Evolutionary conservation across 495 filamentous ascomycete genomes (phyloP).

Genomic region (Hyaloscypha variabilis): DNA sequence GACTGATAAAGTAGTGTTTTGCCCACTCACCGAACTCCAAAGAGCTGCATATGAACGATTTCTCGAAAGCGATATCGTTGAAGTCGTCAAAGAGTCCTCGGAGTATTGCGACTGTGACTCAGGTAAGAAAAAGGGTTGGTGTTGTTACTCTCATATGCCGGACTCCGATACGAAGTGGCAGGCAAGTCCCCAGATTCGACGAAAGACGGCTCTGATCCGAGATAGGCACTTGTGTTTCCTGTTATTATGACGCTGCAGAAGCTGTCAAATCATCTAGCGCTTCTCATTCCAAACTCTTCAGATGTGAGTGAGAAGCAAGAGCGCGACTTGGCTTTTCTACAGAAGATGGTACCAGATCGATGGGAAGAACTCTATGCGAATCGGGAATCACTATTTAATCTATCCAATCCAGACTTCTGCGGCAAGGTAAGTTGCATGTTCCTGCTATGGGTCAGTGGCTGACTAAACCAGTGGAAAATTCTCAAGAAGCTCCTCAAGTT

Average conservation of each 20-base stretch:
- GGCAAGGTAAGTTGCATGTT: conserved; percentile 59
- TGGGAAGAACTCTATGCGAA: conserved; percentile 78
- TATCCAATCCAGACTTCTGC: conserved; percentile 89
- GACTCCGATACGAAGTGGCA: conserved; percentile 68
- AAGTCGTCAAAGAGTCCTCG: conserved; percentile 65
- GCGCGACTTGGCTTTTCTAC: conserved; percentile 76
- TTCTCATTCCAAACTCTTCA: conserved; percentile 73
- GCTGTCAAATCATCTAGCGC: conserved; percentile 88
- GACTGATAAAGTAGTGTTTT: conserved; percentile 92
- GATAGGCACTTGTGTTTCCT: conserved; percentile 74
- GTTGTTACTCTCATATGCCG: conserved; percentile 65
- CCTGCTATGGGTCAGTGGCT: neutral
- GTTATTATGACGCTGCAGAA: conserved; percentile 80
- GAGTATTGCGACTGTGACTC: conserved; percentile 73
- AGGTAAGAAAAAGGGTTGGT: conserved; percentile 77
- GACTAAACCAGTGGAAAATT: conserved; percentile 69
- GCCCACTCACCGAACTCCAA: conserved; percentile 76
- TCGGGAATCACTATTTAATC: conserved; percentile 78
- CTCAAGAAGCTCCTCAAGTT: conserved; percentile 83
- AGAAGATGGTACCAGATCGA: conserved; percentile 71
- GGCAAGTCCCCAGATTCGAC: conserved; percentile 7
- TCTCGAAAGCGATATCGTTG: conserved; percentile 70
- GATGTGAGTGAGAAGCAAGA: conserved; percentile 78
- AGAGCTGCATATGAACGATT: conserved; percentile 84
- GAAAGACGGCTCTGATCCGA: neutral